Evolutionary conservation across 371 early-diverging fungal species (phyloP).

Genomic region (Haplosporangium sp.): DNA sequence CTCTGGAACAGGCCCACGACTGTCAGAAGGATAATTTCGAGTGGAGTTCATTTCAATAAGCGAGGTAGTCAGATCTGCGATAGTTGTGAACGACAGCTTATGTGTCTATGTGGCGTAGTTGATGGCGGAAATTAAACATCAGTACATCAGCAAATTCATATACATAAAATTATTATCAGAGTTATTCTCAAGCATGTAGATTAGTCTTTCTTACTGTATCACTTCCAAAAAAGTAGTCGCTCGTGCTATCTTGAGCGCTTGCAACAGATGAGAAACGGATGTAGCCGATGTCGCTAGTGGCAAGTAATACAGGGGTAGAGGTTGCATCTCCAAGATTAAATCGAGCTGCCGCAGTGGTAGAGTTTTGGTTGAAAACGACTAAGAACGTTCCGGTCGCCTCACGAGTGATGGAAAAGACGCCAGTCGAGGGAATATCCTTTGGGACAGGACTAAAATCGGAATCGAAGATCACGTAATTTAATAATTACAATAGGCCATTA

Average conservation of each 20-base stretch:
- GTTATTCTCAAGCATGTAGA: too few species aligned
- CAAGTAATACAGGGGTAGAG: slow-evolving; percentile 5
- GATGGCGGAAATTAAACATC: neutral
- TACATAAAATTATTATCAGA: neutral
- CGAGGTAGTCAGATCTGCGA: neutral
- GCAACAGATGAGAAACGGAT: slow-evolving; percentile 17
- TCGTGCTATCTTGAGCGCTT: slow-evolving; percentile 16
- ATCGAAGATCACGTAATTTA: neutral
- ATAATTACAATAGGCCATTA: neutral
- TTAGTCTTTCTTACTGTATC: slow-evolving; percentile 8
- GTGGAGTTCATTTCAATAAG: slow-evolving; percentile 16
- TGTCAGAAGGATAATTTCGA: slow-evolving; percentile 10
- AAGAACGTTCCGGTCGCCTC: slow-evolving; percentile 25
- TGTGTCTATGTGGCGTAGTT: neutral
- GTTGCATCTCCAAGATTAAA: slow-evolving; percentile 17
- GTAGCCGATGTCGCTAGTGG: neutral
- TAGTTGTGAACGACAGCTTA: slow-evolving; percentile 11
- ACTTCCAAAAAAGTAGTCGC: slow-evolving; percentile 32
- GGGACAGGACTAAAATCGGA: slow-evolving; percentile 20
- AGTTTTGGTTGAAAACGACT: slow-evolving; percentile 29
- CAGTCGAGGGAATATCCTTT: slow-evolving; percentile 16
- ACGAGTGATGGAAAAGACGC: slow-evolving; percentile 11
- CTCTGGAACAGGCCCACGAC: slow-evolving; percentile 11
- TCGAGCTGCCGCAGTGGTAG: slow-evolving; percentile 13
- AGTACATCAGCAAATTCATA: too few species aligned